Percentiles rank a stretch among this genome's conserved stretches.
These are phyloP conservation scores for Diatrype stigma DNA, from an alignment of 2,329 filamentous ascomycete genomes.

Conservation along the genomic window DNA sequence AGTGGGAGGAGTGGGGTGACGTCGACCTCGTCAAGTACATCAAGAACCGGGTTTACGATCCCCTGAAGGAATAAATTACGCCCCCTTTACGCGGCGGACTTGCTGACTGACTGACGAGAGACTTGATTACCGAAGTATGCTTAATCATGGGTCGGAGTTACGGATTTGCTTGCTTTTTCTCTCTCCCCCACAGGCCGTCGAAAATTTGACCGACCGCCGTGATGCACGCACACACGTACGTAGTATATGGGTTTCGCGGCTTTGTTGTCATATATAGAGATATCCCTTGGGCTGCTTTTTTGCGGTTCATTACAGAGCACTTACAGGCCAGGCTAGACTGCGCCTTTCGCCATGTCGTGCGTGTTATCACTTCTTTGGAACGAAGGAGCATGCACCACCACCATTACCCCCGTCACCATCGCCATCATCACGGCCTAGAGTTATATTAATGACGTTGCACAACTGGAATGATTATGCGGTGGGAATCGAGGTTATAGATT, in stretches of 20 bases:
- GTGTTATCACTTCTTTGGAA: background rate
- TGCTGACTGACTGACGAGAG: constrained; percentile 5
- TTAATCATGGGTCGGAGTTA: constrained; percentile 17
- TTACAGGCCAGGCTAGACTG: background rate
- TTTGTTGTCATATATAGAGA: background rate
- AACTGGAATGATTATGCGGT: background rate
- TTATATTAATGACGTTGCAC: background rate
- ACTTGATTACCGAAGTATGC: constrained; percentile 11
- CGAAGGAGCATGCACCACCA: too few species aligned
- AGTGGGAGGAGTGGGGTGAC: constrained; percentile 70
- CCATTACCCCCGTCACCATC: too few species aligned
- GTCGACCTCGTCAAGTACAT: constrained; percentile 58
- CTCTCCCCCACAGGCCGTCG: background rate
- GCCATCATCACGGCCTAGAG: too few species aligned
- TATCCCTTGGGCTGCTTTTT: background rate
- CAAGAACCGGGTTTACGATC: constrained; percentile 58
- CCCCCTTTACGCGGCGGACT: constrained; percentile 11
- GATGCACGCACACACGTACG: too few species aligned
- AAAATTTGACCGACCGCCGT: background rate
- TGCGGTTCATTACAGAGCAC: background rate
- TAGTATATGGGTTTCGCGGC: too few species aligned
- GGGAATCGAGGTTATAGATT: background rate
- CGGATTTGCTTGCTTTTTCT: background rate
- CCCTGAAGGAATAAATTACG: constrained; percentile 23
- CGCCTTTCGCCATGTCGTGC: too few species aligned